Evolutionary conservation across 192 early-diverging fungal species (phyloP), one percentile per base, ranked within the genome.

Genomic region (Coemansia sp.): DNA sequence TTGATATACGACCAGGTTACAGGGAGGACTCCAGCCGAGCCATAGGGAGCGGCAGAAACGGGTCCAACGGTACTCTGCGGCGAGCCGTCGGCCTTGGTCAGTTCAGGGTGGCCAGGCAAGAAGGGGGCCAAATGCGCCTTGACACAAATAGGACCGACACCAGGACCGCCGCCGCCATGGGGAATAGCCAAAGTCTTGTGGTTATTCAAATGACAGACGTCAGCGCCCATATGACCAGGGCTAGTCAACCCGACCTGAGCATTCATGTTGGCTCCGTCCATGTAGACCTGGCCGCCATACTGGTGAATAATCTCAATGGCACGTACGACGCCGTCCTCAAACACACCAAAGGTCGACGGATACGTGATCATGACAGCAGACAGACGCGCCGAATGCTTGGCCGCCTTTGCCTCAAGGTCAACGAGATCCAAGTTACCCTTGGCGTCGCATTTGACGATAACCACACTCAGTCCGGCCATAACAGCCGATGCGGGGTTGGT

Each of bases 101-200:
- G 81, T 49, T 94, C 87, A 35, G 95, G 95, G 67, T 98, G 94
- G 44, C 91, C 91, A 11, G 98, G 98, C 13, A 99, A 86, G 87
- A 92, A 97, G 60, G 95, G 94, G 12, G 86, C 86, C 65, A 99
- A 76, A 76, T 97, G 95, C 24, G 90, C 64, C 84, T 95, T 94
- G 73, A 95, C 95, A 78, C 92, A 93, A 70, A 99, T 96, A 10
- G 95, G 95, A 32, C 97, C 97, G 87, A 99, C 93, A 63, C 97
- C 97, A 11, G 97, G 97, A 45, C 97, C 97, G 80, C 97, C 97
- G 56, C 97, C 97, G 75, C 97, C 97, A 75, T 99, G 97, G 6
- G 97, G 97, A 74, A 99, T 98, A 61, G 91, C 95, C 85, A 98
- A 93, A 20, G 97, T 98, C 91, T 99, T 99, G 90, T 99, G 97